phyloP scores from a whole-genome alignment of 2,329 filamentous ascomycete species.

The Penicillium sclerotiorum region DNA sequence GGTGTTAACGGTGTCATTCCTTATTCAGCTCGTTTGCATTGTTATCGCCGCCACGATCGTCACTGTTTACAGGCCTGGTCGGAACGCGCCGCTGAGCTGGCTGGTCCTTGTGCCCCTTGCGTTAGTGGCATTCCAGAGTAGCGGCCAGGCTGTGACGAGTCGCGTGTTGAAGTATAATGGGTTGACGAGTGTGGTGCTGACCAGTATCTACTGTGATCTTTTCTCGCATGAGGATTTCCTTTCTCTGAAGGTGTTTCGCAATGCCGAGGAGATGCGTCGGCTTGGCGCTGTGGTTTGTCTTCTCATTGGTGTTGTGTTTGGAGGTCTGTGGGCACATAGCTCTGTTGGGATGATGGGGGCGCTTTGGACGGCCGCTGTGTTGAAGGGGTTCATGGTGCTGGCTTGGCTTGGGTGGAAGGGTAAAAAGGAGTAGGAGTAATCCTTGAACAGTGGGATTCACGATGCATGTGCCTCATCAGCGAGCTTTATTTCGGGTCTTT shows the following conservation, averaged over 20 bases:
- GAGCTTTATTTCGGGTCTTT: no score
- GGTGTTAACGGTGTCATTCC: slow-evolving; percentile 55
- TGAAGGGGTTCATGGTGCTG: slow-evolving; percentile 61
- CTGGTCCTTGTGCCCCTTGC: slow-evolving; percentile 67
- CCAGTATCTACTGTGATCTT: slow-evolving; percentile 79
- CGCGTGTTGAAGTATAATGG: slow-evolving; percentile 69
- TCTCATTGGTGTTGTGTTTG: slow-evolving; percentile 57
- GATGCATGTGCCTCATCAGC: no score
- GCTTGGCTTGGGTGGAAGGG: slow-evolving; percentile 65
- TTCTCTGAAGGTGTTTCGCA: slow-evolving; percentile 37
- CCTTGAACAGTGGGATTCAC: no score
- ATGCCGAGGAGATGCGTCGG: slow-evolving; percentile 58
- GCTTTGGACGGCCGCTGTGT: slow-evolving; percentile 60
- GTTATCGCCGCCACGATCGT: slow-evolving; percentile 58
- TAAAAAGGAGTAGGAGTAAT: slow-evolving; percentile 37
- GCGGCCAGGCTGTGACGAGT: slow-evolving; percentile 76
- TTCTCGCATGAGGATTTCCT: slow-evolving; percentile 67
- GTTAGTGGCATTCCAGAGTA: slow-evolving; percentile 74
- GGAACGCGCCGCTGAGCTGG: slow-evolving; percentile 52
- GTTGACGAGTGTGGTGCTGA: slow-evolving; percentile 77
- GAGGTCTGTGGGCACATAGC: slow-evolving; percentile 59
- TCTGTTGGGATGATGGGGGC: slow-evolving; percentile 55
- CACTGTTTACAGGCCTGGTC: slow-evolving; percentile 50
- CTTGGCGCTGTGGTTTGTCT: slow-evolving; percentile 54
- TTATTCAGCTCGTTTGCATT: slow-evolving; percentile 55